Conservation (phyloP, 352 stramenopile genomes). For the Phytophthora lateralis region DNA sequence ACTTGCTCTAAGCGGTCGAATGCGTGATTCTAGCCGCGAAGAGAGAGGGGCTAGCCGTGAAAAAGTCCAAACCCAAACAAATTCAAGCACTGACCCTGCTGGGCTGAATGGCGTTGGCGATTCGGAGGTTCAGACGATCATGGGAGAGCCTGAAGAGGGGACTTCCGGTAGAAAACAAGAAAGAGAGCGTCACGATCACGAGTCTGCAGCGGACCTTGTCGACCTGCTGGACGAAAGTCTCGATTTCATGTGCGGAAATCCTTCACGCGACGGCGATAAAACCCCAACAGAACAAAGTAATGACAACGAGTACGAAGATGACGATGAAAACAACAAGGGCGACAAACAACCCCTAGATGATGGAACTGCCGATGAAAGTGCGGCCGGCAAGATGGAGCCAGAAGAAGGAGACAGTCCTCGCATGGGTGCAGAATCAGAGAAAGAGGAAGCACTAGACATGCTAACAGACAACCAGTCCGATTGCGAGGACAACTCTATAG, state of each 20-base stretch:
- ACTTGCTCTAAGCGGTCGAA: slow-evolving; percentile 27
- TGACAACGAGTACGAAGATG: slow-evolving; percentile 15
- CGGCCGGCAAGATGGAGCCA: slow-evolving; percentile 9
- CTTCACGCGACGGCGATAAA: slow-evolving; percentile 6
- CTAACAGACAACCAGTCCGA: slow-evolving; percentile 23
- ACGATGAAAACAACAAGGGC: slow-evolving; percentile 14
- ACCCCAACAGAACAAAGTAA: slow-evolving; percentile 6
- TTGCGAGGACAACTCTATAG: slow-evolving; percentile 9
- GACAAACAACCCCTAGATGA: background rate
- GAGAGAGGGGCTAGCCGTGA: slow-evolving; percentile 1
- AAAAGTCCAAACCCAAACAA: slow-evolving; percentile 1
- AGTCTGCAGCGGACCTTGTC: slow-evolving; percentile 48
- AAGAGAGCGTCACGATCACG: slow-evolving; percentile 11
- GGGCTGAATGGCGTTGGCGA: slow-evolving; percentile 1
- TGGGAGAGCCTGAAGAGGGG: background rate
- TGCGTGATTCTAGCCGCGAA: slow-evolving; percentile 14
- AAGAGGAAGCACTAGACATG: background rate
- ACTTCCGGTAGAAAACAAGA: background rate
- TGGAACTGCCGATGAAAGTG: background rate
- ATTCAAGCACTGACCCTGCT: slow-evolving; percentile 1
- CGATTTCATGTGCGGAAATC: slow-evolving; percentile 24
- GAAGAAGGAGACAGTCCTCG: slow-evolving; percentile 3
- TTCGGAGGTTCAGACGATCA: background rate
- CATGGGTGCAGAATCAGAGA: background rate
- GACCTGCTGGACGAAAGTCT: slow-evolving; percentile 67